These are phyloP conservation scores for Chrysanthemum seticuspe DNA, from an alignment of 129 eudicot genomes.

Conservation along the genomic window DNA sequence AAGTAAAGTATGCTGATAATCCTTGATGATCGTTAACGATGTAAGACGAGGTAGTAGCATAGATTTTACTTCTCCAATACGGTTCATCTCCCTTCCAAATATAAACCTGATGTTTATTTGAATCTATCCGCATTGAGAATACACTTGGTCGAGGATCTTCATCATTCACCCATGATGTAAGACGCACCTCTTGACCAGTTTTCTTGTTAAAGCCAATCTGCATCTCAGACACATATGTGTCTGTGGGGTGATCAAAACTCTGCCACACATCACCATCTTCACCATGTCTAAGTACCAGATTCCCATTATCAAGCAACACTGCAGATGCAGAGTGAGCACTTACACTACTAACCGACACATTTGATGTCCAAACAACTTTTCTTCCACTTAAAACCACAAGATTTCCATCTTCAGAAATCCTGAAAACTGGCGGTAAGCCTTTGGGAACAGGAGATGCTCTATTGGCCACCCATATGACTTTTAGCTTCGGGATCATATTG, in stretches of 20 bases:
- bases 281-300: conserved; percentile 44
- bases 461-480: conserved; percentile 69
- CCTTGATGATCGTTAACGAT: conserved; percentile 10
- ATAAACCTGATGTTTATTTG: conserved; percentile 23
- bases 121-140: conserved; percentile 45
- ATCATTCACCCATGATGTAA: conserved; percentile 56
- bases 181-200: conserved; percentile 13
- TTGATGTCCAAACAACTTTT: conserved; percentile 50
- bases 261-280: conserved; percentile 40
- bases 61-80: conserved; percentile 52
- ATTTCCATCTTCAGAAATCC: conserved; percentile 44
- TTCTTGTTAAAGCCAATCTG: conserved; percentile 38
- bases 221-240: conserved; percentile 55
- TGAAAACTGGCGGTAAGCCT: conserved; percentile 36
- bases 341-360: conserved; percentile 4
- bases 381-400: conserved; percentile 39
- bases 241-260: conserved; percentile 55
- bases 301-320: conserved; percentile 46
- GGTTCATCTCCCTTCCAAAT: conserved; percentile 41
- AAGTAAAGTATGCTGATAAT: conserved; percentile 24
- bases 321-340: not conserved
- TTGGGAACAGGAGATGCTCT: conserved; percentile 44
- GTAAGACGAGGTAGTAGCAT: conserved; percentile 13
- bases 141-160: conserved; percentile 55
- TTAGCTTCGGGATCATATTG: conserved; percentile 23